Conservation (phyloP, 2,329 filamentous ascomycete genomes). For the Didymella exigua region DNA sequence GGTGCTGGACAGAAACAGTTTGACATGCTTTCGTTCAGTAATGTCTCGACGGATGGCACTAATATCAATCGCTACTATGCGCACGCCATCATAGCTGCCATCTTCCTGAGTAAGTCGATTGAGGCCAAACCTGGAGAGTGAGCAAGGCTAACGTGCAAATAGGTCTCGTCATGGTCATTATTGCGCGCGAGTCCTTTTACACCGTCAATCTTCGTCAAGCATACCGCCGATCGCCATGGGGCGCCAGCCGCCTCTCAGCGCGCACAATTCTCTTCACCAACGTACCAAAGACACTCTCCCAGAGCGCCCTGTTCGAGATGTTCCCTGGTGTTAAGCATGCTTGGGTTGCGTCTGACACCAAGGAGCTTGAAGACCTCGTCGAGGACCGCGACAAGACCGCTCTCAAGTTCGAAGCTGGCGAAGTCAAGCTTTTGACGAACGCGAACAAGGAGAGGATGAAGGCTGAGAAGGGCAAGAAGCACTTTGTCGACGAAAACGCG, state of each 20-base stretch:
- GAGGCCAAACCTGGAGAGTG: neutral
- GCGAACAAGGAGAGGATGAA: conserved; percentile 73
- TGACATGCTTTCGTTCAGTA: conserved; percentile 49
- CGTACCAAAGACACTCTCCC: conserved; percentile 50
- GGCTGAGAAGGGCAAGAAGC: conserved; percentile 58
- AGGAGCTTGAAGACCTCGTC: conserved; percentile 53
- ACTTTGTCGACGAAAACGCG: conserved; percentile 51
- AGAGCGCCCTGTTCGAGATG: conserved; percentile 49
- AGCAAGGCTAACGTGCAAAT: conserved; percentile 1
- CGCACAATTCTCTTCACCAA: conserved; percentile 57
- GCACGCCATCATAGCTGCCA: conserved; percentile 50
- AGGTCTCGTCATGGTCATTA: conserved; percentile 51
- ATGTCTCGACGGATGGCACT: conserved; percentile 38
- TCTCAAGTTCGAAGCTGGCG: conserved; percentile 52
- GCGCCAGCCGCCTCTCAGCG: conserved; percentile 53
- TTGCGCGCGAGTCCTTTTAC: conserved; percentile 54
- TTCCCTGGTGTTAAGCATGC: conserved; percentile 50
- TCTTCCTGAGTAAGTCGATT: conserved; percentile 47
- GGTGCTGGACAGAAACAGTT: conserved; percentile 46
- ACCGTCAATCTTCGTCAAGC: conserved; percentile 57
- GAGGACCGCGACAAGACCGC: conserved; percentile 52
- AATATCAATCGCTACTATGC: conserved; percentile 52
- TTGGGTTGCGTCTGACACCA: conserved; percentile 55
- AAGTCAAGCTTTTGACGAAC: conserved; percentile 51
- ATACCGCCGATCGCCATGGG: conserved; percentile 52